Evolutionary conservation across 352 stramenopile genomes (phyloP), one percentile per base, ranked within the genome.

Genomic region (Pythium insidiosum): DNA sequence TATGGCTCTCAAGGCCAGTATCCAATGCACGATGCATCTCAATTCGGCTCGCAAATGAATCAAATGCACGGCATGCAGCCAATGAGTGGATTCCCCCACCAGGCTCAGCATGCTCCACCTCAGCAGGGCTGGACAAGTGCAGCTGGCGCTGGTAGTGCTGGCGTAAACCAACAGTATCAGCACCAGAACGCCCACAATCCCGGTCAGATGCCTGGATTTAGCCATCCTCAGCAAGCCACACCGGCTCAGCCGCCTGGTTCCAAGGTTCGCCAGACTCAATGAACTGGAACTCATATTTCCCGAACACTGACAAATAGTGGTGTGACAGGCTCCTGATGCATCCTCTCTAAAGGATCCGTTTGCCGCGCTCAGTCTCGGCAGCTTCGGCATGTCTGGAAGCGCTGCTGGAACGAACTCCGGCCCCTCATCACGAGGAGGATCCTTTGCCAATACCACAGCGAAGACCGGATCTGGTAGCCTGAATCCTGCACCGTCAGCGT

Each of bases 331-430:
- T n/a, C n/a, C 56, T 29, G 58, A 66, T 10, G 45, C 47, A n/a
- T 28, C 69, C 29, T 61, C 68, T 6, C 53, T 85, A 35, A 84
- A 76, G 29, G 79, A 91, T 44, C 79, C 73, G 13, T 91, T 91
- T 40, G 73, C 79, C 6, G 70, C 79, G 4, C 63, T 91, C 1
- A 82, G 68, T 40, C 63, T 88, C 13, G 65, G 66, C 21, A 68
- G 51, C 46, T 62, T 86, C 15, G 73, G 71, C 29, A 59, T 84
- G 23, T 57, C 57, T 22, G 63, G 53, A 25, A 29, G 21, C 11
- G 25, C 23, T 55, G 29, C 26, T 49, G 46, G 19, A 47, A 46
- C 33, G 54, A 49, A 41, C 25, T 58, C 55, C 38, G 61, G 54
- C 43, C 44, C 49, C 36, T 42, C 40, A 3, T 70, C 59, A 5